These are phyloP conservation scores for Endocarpon pusillum DNA, from an alignment of 495 filamentous ascomycete species.

Conservation along the genomic window DNA sequence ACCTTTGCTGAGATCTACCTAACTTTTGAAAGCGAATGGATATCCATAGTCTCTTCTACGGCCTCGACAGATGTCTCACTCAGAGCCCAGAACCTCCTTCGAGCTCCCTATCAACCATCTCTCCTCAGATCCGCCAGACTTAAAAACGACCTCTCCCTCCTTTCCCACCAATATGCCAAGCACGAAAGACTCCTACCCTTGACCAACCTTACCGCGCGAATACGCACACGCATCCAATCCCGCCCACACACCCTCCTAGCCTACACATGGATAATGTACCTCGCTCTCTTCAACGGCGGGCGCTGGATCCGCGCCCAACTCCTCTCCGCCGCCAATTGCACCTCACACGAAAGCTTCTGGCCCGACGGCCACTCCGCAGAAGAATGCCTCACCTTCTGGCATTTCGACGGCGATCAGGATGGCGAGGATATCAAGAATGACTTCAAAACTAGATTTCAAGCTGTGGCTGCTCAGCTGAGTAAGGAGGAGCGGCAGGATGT, in stretches of 20 bases:
- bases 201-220: conserved; percentile 14
- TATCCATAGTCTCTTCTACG: background rate
- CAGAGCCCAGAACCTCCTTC: conserved; percentile 2
- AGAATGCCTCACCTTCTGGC: conserved; percentile 21
- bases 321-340: conserved; percentile 21
- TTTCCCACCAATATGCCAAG: background rate
- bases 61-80: background rate
- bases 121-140: conserved; percentile 2
- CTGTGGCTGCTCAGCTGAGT: conserved; percentile 24
- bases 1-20: conserved; percentile 3
- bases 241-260: conserved; percentile 37
- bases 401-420: conserved; percentile 13
- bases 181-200: background rate
- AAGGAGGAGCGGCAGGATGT: conserved; percentile 26
- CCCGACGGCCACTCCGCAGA: conserved; percentile 10
- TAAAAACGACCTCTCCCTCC: background rate
- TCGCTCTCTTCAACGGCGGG: conserved; percentile 41
- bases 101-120: background rate
- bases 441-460: conserved; percentile 15
- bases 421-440: conserved; percentile 9
- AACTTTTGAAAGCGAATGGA: conserved; percentile 3
- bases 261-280: conserved; percentile 42
- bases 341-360: conserved; percentile 32
- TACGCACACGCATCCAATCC: conserved; percentile 9
- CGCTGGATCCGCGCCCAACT: conserved; percentile 32